Conservation (phyloP, 805 yeast species). For the Yarrowia yakushimensis region DNA sequence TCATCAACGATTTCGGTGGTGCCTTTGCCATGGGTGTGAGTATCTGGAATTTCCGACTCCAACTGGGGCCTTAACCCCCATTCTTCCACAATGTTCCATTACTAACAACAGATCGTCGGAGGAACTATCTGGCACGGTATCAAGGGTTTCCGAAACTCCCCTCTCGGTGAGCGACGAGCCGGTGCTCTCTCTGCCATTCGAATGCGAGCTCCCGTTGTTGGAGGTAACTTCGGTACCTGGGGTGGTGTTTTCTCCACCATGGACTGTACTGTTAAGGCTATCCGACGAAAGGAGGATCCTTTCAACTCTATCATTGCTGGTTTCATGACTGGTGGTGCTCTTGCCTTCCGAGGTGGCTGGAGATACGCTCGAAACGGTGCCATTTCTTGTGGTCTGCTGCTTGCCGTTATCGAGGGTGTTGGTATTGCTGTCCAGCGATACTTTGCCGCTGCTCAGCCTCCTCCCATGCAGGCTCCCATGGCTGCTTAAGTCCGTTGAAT, state of each 20-base stretch:
- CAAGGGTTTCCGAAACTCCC: conserved; percentile 97
- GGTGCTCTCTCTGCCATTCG: conserved; percentile 90
- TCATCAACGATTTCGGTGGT: conserved; percentile 96
- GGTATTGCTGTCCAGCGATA: conserved; percentile 93
- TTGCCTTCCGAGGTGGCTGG: conserved; percentile 99
- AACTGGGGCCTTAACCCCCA: neutral
- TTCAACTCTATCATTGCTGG: conserved; percentile 98
- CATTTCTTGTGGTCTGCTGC: conserved; percentile 92
- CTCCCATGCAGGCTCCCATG: conserved; percentile 28
- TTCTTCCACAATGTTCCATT: conserved; percentile 10
- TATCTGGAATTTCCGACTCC: neutral
- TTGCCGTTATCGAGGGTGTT: conserved; percentile 97
- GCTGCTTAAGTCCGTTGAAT: conserved; percentile 29
- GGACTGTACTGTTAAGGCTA: conserved; percentile 92
- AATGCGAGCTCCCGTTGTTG: conserved; percentile 96
- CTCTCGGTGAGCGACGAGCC: conserved; percentile 84
- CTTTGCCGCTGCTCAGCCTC: conserved; percentile 53
- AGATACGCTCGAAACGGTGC: conserved; percentile 94
- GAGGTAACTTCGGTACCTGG: conserved; percentile 99
- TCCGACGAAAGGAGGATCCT: conserved; percentile 97
- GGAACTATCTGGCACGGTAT: conserved; percentile 99
- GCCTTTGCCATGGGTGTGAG: conserved; percentile 96
- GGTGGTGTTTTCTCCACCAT: conserved; percentile 96
- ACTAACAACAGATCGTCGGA: conserved; percentile 59
- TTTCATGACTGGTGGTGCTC: conserved; percentile 94